Conservation (phyloP, 2,329 filamentous ascomycete genomes). For the Stemphylium lycopersici region DNA sequence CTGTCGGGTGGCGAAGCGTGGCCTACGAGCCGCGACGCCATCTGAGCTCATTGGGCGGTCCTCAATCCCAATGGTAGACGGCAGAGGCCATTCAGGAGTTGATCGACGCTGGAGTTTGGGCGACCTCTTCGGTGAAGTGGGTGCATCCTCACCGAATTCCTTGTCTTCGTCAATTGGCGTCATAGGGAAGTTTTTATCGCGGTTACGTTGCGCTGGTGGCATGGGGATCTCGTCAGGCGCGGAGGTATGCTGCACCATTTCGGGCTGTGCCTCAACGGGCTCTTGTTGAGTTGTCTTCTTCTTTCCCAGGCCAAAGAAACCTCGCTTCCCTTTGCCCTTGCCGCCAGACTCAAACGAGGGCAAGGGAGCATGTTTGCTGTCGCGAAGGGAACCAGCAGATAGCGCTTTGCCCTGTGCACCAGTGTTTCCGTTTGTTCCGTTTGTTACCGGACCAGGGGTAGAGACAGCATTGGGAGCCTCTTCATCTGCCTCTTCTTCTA, state of each 20-base stretch:
- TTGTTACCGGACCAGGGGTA: slow-evolving; percentile 24
- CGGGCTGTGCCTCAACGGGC: slow-evolving; percentile 41
- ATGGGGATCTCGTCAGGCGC: slow-evolving; percentile 33
- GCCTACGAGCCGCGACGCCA: slow-evolving; percentile 28
- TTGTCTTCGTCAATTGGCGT: slow-evolving; percentile 46
- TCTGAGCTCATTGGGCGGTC: slow-evolving; percentile 42
- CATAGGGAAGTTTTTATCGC: slow-evolving; percentile 31
- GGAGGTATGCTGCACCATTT: slow-evolving; percentile 38
- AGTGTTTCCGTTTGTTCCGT: slow-evolving; percentile 15
- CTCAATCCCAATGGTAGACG: slow-evolving; percentile 37
- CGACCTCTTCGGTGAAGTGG: slow-evolving; percentile 32
- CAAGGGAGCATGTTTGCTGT: slow-evolving; percentile 44
- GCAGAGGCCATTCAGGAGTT: slow-evolving; percentile 59
- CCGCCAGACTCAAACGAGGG: slow-evolving; percentile 35
- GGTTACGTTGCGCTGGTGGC: slow-evolving; percentile 37
- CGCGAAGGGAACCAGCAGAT: slow-evolving; percentile 48
- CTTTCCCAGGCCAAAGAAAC: slow-evolving; percentile 63
- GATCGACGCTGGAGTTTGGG: slow-evolving; percentile 58
- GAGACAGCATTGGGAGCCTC: slow-evolving; percentile 15
- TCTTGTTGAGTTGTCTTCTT: slow-evolving; percentile 57
- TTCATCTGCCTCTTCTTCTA: slow-evolving; percentile 53
- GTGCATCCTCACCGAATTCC: slow-evolving; percentile 25
- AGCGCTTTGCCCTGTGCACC: slow-evolving; percentile 40
- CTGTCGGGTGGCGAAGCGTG: slow-evolving; percentile 32
- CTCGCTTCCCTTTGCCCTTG: slow-evolving; percentile 50